Base-by-base conservation (phyloP, 192 early-diverging fungal genomes). In the Coemansia asiatica region DNA sequence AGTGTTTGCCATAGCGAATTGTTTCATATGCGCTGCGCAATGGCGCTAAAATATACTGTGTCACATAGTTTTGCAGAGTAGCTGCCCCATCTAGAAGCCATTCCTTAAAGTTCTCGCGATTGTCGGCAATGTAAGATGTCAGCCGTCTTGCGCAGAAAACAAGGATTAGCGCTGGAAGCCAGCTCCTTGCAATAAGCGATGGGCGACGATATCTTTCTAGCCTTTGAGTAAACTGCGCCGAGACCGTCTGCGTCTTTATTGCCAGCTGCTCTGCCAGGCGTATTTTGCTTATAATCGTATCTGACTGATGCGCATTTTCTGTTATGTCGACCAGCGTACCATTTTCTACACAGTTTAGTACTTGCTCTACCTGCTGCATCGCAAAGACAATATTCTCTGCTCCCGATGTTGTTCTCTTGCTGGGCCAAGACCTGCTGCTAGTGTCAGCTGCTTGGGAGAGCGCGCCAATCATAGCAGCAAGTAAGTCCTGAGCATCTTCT, bases 11-110 rank as follows among this genome's bases (percentile, higher is more conserved):
- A 55, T 94, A 90, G 35, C 93, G 86, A 35, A 97, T 90, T 10
- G 93, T 95, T 29, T 86, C 82, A 70, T 87, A 90, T 27, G 93
- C 86, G 53, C 88, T 80, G 22, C 80, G 59, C 8, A 92, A 67
- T 0, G 95, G 95, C 27, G 86, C 81, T 56, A 90, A 81, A 18
- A 97, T 83, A 87, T 92, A 97, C 75, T 94, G 88, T 5, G 75
- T 63, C 15, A 87, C 76, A 67, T 94, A 93, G 63, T 88, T 82
- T 25, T 67, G 76, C 10, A 77, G 69, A 1, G 93, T 94, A 2
- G 72, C 74, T 51, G 71, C 71, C 12, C 71, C 79, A 61, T 87
- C 83, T 7, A 73, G 48, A 27, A 85, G 19, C 83, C 83, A 77
- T 26, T 71, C 57, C 4, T 68, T 72, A 53, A 90, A 72, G 66